Conservation (phyloP, 2,329 filamentous ascomycete genomes). For the Paracamarosporium sp. region DNA sequence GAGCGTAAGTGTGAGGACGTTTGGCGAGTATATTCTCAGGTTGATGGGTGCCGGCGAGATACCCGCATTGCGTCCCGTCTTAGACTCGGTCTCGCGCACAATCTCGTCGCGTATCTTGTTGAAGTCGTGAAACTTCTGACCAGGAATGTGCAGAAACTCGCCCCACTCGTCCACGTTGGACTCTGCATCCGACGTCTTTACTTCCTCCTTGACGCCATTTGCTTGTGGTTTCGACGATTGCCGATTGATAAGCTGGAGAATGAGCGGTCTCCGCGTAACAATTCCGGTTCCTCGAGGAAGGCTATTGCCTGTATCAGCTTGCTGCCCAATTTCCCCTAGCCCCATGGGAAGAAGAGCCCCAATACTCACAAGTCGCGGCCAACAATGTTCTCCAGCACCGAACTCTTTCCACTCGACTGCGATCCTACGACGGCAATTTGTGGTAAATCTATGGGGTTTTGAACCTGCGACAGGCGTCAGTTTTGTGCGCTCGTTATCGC, state of each 20-base stretch:
- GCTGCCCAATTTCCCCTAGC: conserved; percentile 13
- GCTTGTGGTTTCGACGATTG: conserved; percentile 63
- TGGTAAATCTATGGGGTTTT: conserved; percentile 98
- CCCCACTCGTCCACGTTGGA: conserved; percentile 97
- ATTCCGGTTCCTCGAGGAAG: conserved; percentile 97
- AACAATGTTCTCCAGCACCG: conserved; percentile 97
- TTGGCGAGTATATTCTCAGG: conserved; percentile 96
- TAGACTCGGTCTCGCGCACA: conserved; percentile 91
- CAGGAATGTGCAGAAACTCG: conserved; percentile 97
- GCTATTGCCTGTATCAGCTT: conserved; percentile 58
- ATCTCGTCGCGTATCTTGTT: conserved; percentile 99
- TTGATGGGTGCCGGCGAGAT: conserved; percentile 98
- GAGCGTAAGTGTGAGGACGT: conserved; percentile 94
- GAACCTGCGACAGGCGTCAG: conserved; percentile 67
- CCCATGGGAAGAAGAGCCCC: not conserved
- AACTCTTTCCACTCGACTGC: conserved; percentile 99
- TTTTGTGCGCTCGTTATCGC: conserved; percentile 16
- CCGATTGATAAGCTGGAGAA: conserved; percentile 97
- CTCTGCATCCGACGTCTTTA: conserved; percentile 77
- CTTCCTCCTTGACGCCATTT: conserved; percentile 75
- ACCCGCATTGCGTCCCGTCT: conserved; percentile 94
- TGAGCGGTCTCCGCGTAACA: conserved; percentile 92
- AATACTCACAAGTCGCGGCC: conserved; percentile 92
- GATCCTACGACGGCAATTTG: conserved; percentile 98
- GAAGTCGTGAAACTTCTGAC: conserved; percentile 98